Evolutionary conservation across 768 basidiomycete species (phyloP).

Genomic region (Boletus rubescentipes): DNA sequence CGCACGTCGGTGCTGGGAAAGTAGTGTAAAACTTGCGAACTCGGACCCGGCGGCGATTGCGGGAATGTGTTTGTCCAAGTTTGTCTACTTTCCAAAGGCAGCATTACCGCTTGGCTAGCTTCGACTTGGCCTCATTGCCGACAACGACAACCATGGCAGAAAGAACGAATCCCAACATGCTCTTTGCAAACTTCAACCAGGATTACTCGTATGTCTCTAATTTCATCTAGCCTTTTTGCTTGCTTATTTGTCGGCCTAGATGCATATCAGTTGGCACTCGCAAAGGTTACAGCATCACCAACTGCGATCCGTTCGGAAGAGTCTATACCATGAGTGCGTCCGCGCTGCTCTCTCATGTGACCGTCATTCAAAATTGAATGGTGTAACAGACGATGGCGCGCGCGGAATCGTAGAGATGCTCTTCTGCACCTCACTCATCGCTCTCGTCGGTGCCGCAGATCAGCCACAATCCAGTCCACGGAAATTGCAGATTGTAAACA

Average conservation of each 20-base stretch:
- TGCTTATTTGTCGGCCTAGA: slow-evolving; percentile 34
- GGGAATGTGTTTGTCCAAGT: slow-evolving; percentile 12
- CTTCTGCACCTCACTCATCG: slow-evolving; percentile 97
- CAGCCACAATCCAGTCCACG: slow-evolving; percentile 88
- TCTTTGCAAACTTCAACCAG: slow-evolving; percentile 97
- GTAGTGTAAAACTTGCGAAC: background rate
- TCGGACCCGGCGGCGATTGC: background rate
- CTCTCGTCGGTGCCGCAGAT: slow-evolving; percentile 94
- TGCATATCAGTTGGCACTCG: slow-evolving; percentile 94
- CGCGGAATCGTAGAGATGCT: slow-evolving; percentile 98
- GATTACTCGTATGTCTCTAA: slow-evolving; percentile 76
- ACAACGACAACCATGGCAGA: slow-evolving; percentile 35
- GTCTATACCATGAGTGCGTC: slow-evolving; percentile 92
- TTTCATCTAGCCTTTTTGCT: background rate
- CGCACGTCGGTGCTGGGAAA: background rate
- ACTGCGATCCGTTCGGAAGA: slow-evolving; percentile 96
- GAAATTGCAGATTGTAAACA: slow-evolving; percentile 97
- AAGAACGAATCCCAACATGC: slow-evolving; percentile 49
- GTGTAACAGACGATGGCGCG: slow-evolving; percentile 77
- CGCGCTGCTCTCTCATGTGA: background rate
- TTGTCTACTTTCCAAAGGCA: slow-evolving; percentile 16
- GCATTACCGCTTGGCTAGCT: background rate
- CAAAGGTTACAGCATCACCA: slow-evolving; percentile 95
- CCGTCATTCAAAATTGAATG: background rate
- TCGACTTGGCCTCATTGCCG: background rate